Percentiles rank a stretch among this genome's conserved stretches.
These are phyloP conservation scores for Ceratobasidium theobromae DNA, from an alignment of 1,284 basidiomycete species.

Conservation along the genomic window DNA sequence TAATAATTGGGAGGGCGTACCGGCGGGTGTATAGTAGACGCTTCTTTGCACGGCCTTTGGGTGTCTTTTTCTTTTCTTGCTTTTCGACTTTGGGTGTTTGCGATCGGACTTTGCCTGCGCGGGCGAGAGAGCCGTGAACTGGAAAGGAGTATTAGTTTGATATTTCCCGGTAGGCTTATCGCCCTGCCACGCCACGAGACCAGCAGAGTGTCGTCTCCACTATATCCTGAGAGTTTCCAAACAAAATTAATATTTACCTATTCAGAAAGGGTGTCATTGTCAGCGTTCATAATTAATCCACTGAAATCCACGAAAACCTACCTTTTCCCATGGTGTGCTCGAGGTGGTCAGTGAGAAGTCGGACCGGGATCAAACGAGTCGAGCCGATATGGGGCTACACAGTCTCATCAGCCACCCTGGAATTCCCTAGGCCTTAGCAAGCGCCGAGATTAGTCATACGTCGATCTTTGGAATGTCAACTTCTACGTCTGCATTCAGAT, in stretches of 20 bases:
- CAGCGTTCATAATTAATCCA: not conserved
- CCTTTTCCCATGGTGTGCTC: slow-evolving; percentile 31
- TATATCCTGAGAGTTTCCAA: too few relatives aligned
- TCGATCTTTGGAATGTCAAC: slow-evolving; percentile 5
- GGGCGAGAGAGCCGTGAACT: slow-evolving; percentile 99
- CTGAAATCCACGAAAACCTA: not conserved
- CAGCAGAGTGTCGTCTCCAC: too few relatives aligned
- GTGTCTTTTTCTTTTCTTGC: slow-evolving; percentile 97
- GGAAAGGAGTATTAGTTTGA: slow-evolving; percentile 4
- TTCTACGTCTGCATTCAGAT: slow-evolving; percentile 5
- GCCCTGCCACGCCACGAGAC: slow-evolving; percentile 15
- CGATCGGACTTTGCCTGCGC: slow-evolving; percentile 99
- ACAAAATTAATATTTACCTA: slow-evolving; percentile 12
- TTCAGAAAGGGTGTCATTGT: not conserved
- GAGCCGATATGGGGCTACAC: slow-evolving; percentile 17
- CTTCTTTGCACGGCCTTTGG: slow-evolving; percentile 97
- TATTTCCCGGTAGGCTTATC: not conserved
- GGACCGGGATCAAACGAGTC: slow-evolving; percentile 20
- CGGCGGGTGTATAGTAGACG: slow-evolving; percentile 91
- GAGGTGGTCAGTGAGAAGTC: slow-evolving; percentile 7
- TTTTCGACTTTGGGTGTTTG: slow-evolving; percentile 96
- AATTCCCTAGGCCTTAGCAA: not conserved
- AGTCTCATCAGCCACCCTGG: slow-evolving; percentile 21
- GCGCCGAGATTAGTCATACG: slow-evolving; percentile 16
- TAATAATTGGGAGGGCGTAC: slow-evolving; percentile 49